Evolutionary conservation across 495 filamentous ascomycete genomes (phyloP).

Genomic region (Podospora comata): DNA sequence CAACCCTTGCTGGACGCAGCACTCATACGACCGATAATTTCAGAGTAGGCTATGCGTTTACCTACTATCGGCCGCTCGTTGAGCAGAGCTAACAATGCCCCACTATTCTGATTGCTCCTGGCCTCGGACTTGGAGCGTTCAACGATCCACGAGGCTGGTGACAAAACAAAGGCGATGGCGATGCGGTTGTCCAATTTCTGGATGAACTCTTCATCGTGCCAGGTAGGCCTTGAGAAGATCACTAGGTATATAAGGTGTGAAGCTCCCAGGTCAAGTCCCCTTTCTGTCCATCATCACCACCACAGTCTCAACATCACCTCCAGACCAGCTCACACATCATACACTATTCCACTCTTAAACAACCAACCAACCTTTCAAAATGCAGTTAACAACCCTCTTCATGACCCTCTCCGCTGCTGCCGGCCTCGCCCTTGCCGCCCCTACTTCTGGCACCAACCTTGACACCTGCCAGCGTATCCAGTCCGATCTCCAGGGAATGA

Average conservation of each 20-base stretch:
- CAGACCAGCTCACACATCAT: neutral
- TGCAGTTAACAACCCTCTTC: slow-evolving; percentile 30
- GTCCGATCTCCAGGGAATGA: slow-evolving; percentile 20
- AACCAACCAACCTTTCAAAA: slow-evolving; percentile 19
- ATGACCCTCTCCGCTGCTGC: slow-evolving; percentile 20
- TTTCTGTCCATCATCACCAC: neutral
- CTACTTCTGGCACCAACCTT: neutral
- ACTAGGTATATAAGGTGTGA: neutral
- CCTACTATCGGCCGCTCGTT: neutral
- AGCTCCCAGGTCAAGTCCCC: neutral
- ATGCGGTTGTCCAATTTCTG: neutral
- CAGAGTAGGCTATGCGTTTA: neutral
- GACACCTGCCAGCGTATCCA: slow-evolving; percentile 7
- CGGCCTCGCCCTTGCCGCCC: neutral
- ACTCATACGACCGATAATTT: neutral
- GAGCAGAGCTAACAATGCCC: neutral
- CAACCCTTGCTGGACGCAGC: neutral
- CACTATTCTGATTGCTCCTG: neutral
- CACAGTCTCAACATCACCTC: neutral
- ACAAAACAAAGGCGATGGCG: neutral
- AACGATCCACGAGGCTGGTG: too few relatives aligned
- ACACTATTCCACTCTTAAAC: neutral
- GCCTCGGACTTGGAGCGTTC: neutral
- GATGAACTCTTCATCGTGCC: neutral
- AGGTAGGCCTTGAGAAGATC: neutral